Evolutionary conservation across 2,329 filamentous ascomycete genomes (phyloP).

Genomic region (Colletotrichum chlorophyti): DNA sequence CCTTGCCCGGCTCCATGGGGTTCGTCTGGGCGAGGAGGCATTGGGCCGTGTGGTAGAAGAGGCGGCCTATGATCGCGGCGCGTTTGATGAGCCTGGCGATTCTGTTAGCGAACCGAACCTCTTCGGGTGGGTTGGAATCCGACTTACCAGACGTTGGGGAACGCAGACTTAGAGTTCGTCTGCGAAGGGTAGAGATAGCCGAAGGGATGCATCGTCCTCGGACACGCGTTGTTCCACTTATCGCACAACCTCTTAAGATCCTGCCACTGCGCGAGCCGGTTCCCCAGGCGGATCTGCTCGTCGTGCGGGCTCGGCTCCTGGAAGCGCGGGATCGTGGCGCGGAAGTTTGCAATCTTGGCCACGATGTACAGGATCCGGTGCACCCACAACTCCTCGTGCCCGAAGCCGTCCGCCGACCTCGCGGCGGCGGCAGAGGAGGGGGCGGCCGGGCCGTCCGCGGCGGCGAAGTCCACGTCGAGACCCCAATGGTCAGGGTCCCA

Average conservation of each 20-base stretch:
- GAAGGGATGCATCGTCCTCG: slow-evolving; percentile 86
- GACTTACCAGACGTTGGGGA: slow-evolving; percentile 84
- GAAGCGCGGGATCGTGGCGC: slow-evolving; percentile 70
- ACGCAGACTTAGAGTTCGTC: slow-evolving; percentile 73
- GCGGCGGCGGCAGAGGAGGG: slow-evolving; percentile 50
- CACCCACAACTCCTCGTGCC: slow-evolving; percentile 84
- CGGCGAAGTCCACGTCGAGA: slow-evolving; percentile 75
- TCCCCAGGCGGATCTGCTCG: slow-evolving; percentile 68
- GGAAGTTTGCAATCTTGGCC: slow-evolving; percentile 86
- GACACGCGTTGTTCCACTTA: slow-evolving; percentile 79
- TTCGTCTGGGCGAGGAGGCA: slow-evolving; percentile 82
- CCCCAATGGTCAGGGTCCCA: slow-evolving; percentile 95
- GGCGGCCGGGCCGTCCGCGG: slow-evolving; percentile 27
- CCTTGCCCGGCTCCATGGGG: slow-evolving; percentile 67
- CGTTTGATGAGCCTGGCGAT: slow-evolving; percentile 76
- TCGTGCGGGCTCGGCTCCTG: slow-evolving; percentile 66
- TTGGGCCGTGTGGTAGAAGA: slow-evolving; percentile 90
- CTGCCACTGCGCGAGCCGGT: slow-evolving; percentile 78
- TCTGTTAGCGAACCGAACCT: background rate
- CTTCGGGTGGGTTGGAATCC: no score
- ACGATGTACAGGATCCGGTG: slow-evolving; percentile 89
- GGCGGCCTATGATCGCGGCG: slow-evolving; percentile 78
- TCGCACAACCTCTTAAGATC: slow-evolving; percentile 82
- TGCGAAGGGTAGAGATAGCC: slow-evolving; percentile 76
- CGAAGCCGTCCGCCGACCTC: slow-evolving; percentile 37